Percentiles rank a stretch among this genome's conserved stretches.
Conservation (phyloP, 2,329 filamentous ascomycete genomes). For the Arachnopeziza araneosa region DNA sequence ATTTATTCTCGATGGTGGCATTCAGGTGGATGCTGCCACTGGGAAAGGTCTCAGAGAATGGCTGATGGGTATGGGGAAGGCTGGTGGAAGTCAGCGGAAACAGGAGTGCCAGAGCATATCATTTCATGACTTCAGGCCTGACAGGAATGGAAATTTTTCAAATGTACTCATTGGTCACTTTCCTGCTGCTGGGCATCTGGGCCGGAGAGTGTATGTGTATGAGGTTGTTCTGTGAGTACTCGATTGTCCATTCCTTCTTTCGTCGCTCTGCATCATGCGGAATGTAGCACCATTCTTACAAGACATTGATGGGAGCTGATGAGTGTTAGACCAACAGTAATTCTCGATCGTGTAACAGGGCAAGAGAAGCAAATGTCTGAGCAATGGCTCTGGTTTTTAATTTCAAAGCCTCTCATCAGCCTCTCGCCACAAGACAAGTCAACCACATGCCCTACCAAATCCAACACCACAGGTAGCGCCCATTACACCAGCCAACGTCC, state of each 20-base stretch:
- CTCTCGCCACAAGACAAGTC: not conserved
- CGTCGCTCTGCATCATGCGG: no score
- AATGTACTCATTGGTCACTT: slow-evolving; percentile 22
- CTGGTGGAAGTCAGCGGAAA: slow-evolving; percentile 13
- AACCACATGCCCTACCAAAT: not conserved
- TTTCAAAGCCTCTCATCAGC: slow-evolving; percentile 17
- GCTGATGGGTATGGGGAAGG: slow-evolving; percentile 17
- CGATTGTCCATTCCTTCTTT: no score
- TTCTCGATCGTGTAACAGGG: slow-evolving; percentile 3
- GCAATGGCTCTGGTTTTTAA: slow-evolving; percentile 26
- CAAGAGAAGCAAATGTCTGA: not conserved
- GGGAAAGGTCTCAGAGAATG: slow-evolving; percentile 25
- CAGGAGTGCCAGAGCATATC: slow-evolving; percentile 19
- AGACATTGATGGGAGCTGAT: not conserved
- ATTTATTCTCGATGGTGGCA: not conserved
- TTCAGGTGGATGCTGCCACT: slow-evolving; percentile 18
- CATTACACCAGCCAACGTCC: not conserved
- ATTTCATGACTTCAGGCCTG: slow-evolving; percentile 26
- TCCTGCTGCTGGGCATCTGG: not conserved
- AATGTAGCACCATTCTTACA: not conserved
- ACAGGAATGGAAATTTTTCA: slow-evolving; percentile 13
- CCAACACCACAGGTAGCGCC: not conserved
- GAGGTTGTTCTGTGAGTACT: slow-evolving; percentile 25
- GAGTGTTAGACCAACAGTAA: slow-evolving; percentile 11
- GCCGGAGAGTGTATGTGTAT: slow-evolving; percentile 17